Percentiles rank a stretch among this genome's conserved stretches.
Conservation (phyloP, 805 yeast genomes). For the Suhomyces emberorum region DNA sequence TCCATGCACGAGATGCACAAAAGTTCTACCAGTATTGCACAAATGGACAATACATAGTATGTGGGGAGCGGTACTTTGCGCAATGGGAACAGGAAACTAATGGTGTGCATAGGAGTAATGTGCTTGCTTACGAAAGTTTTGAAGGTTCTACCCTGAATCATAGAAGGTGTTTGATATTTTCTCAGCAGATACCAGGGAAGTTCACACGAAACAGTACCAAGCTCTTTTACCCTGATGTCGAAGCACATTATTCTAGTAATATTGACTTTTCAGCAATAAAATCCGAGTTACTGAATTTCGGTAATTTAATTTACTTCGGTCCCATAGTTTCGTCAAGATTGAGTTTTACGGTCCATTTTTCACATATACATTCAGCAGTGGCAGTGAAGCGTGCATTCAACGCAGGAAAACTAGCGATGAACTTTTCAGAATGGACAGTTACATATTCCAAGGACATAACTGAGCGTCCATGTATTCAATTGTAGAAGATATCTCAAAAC, state of each 20-base stretch:
- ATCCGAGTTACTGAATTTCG: conserved; percentile 53
- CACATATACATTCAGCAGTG: conserved; percentile 58
- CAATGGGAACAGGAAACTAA: no score
- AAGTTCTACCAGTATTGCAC: conserved; percentile 50
- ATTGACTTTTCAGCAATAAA: conserved; percentile 45
- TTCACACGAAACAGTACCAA: conserved; percentile 19
- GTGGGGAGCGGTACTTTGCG: no score
- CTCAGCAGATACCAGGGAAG: conserved; percentile 23
- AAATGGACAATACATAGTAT: no score
- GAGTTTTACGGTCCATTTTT: conserved; percentile 58
- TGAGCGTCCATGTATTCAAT: conserved; percentile 58
- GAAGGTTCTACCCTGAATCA: no score
- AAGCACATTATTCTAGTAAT: conserved; percentile 35
- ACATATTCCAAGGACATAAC: conserved; percentile 68
- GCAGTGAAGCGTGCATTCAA: conserved; percentile 44
- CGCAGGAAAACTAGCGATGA: conserved; percentile 28
- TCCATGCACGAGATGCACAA: conserved; percentile 50
- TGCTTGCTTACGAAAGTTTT: no score
- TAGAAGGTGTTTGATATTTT: conserved; percentile 52
- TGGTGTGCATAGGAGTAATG: no score
- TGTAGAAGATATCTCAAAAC: no score
- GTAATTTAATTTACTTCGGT: conserved; percentile 56
- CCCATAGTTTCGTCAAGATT: conserved; percentile 67
- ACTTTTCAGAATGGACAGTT: conserved; percentile 57
- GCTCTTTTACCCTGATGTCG: conserved; percentile 42